These are phyloP conservation scores for Colletotrichum sp. DNA, from an alignment of 2,329 filamentous ascomycete species.

Conservation along the genomic window DNA sequence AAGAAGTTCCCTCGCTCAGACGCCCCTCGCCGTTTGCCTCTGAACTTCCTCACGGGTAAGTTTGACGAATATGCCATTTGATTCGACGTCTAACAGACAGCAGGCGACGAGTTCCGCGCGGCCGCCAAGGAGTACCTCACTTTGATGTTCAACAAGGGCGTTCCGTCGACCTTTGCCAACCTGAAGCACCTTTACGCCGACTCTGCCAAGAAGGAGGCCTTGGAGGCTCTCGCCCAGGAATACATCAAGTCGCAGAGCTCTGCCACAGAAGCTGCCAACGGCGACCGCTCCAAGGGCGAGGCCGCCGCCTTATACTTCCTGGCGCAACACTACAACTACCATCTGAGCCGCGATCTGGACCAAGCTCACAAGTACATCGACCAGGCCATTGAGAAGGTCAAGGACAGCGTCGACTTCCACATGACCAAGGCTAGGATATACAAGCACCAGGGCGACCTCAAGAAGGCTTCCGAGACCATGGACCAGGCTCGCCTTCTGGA, in stretches of 20 bases:
- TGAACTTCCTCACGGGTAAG: slow-evolving; percentile 84
- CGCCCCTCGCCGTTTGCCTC: slow-evolving; percentile 81
- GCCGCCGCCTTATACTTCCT: slow-evolving; percentile 90
- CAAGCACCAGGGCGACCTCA: slow-evolving; percentile 84
- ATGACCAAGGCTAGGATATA: slow-evolving; percentile 95
- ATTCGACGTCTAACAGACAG: slow-evolving; percentile 23
- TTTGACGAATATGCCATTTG: not conserved
- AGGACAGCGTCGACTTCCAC: slow-evolving; percentile 86
- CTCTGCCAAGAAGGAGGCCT: slow-evolving; percentile 74
- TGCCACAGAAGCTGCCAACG: slow-evolving; percentile 46
- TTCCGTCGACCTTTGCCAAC: slow-evolving; percentile 96
- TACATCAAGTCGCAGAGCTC: slow-evolving; percentile 70
- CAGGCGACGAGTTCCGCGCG: slow-evolving; percentile 78
- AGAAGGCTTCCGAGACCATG: slow-evolving; percentile 86
- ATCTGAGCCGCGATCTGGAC: slow-evolving; percentile 80
- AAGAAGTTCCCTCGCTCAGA: slow-evolving; percentile 83
- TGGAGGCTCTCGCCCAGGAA: slow-evolving; percentile 78
- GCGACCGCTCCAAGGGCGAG: slow-evolving; percentile 65
- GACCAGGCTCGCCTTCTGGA: slow-evolving; percentile 86
- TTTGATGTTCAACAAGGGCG: slow-evolving; percentile 87
- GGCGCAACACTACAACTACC: slow-evolving; percentile 96
- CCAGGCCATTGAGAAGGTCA: slow-evolving; percentile 79
- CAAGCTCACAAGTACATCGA: slow-evolving; percentile 87
- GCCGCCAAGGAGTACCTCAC: slow-evolving; percentile 82
- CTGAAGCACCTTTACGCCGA: slow-evolving; percentile 91